These are phyloP conservation scores for Fusarium protoensiforme DNA, from an alignment of 2,329 filamentous ascomycete genomes.

Conservation along the genomic window DNA sequence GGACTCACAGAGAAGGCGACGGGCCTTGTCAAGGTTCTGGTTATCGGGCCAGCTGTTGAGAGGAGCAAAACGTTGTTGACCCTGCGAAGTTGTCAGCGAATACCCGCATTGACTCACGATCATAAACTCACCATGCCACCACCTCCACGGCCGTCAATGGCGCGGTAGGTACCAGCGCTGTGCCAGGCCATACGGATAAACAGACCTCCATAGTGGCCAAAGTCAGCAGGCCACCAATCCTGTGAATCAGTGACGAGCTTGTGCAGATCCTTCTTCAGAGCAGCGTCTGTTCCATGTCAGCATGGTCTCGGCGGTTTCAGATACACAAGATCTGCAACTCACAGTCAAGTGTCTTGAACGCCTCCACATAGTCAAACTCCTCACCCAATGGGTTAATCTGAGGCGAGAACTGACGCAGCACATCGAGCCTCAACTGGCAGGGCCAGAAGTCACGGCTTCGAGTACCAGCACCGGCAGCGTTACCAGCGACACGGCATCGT, in stretches of 20 bases:
- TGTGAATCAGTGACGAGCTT: constrained; percentile 81
- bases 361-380: constrained; percentile 77
- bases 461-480: constrained; percentile 71
- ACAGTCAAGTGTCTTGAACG: constrained; percentile 73
- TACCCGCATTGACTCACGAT: background rate
- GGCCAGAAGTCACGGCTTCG: constrained; percentile 81
- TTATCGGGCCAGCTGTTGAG: constrained; percentile 87
- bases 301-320: background rate
- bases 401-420: constrained; percentile 77
- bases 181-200: constrained; percentile 88
- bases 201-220: constrained; percentile 82
- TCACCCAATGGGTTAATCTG: constrained; percentile 71
- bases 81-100: constrained; percentile 46
- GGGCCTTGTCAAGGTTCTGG: constrained; percentile 81
- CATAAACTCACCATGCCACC: constrained; percentile 63
- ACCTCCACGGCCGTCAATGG: constrained; percentile 79
- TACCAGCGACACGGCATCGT: constrained; percentile 40
- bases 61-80: constrained; percentile 83
- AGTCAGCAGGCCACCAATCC: constrained; percentile 85
- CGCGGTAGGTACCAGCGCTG: constrained; percentile 81
- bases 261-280: constrained; percentile 78
- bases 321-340: constrained; percentile 53
- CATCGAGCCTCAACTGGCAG: constrained; percentile 72
- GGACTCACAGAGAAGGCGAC: constrained; percentile 72
- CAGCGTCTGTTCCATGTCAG: constrained; percentile 53